A percentile compares a stretch with the other conserved stretches of the same genome.
These are phyloP conservation scores for Clavispora phyllophila DNA, from an alignment of 805 yeast species.

Conservation along the genomic window DNA sequence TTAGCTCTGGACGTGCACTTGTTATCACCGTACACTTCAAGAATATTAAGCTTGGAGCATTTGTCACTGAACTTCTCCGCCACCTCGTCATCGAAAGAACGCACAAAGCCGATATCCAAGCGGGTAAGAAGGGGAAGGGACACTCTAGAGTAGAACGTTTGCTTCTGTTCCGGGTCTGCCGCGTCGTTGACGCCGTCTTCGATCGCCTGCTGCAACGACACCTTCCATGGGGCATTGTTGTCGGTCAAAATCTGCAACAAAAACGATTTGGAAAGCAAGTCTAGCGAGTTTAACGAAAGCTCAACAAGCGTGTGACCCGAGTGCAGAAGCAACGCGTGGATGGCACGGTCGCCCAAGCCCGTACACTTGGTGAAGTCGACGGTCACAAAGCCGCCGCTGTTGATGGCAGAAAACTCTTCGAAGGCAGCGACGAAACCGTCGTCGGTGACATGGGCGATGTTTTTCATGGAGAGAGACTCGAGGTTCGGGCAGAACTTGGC, in stretches of 20 bases:
- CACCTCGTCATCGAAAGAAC: slow-evolving; percentile 66
- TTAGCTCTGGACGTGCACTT: slow-evolving; percentile 54
- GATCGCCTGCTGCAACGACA: slow-evolving; percentile 13
- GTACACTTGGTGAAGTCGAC: slow-evolving; percentile 64
- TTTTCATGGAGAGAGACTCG: slow-evolving; percentile 52
- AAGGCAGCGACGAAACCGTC: slow-evolving; percentile 62
- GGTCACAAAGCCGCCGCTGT: slow-evolving; percentile 51
- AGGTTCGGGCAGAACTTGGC: slow-evolving; percentile 53
- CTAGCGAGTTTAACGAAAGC: slow-evolving; percentile 70
- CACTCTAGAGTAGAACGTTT: slow-evolving; percentile 15
- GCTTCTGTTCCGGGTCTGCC: not conserved
- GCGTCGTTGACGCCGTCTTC: slow-evolving; percentile 8
- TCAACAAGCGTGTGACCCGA: slow-evolving; percentile 62
- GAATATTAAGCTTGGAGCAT: slow-evolving; percentile 56
- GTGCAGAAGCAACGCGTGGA: slow-evolving; percentile 57
- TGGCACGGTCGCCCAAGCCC: slow-evolving; percentile 57
- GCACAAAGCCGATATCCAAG: slow-evolving; percentile 75
- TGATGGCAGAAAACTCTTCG: slow-evolving; percentile 44
- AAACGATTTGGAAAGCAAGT: slow-evolving; percentile 46
- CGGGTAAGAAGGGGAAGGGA: slow-evolving; percentile 57
- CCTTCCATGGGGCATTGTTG: slow-evolving; percentile 23
- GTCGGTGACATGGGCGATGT: slow-evolving; percentile 62
- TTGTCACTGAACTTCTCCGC: slow-evolving; percentile 52
- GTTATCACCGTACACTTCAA: slow-evolving; percentile 82
- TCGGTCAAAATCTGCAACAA: slow-evolving; percentile 43